Evolutionary conservation across 176 grass and related monocot genomes (phyloP), one percentile per base, ranked within the genome.

Genomic region (Oryza meyeriana): DNA sequence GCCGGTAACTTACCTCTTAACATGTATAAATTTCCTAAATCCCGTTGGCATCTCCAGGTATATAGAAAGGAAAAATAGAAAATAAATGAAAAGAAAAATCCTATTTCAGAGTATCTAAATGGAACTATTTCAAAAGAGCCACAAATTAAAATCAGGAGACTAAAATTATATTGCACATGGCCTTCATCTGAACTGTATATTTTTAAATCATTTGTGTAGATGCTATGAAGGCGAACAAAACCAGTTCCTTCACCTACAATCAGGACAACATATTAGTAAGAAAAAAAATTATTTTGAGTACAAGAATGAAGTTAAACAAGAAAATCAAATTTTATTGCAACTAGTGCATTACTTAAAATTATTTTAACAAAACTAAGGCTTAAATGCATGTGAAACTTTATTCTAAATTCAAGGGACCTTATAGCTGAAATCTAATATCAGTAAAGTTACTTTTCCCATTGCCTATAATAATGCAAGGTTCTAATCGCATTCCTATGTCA

Each of bases 201-300:
- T 36, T 36, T 36, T 36, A 4, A 73, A 98, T 98, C 95, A 72
- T 98, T 92, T 41, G 92, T 94, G 63, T 94, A 94, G 35, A 92
- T 98, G 77, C 95, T 98, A 94, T 94, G 92, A 78, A 94, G 95
- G 36, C 95, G 95, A 93, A 98, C 91, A 74, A 98, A 86, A 65
- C 95, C 95, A 74, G 95, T 92, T 71, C 95, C 95, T 85, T 94
- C 95, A 83, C 95, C 95, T 98, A 84, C 67, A 85, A 40, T 83
- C 39, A 71, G 48, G 12, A 83, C 34, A 45, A 20, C 41, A 32
- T 42, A 6, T 66, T 48, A 26, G 32, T 85, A 11, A 88, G 25
- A 52, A 76, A 50, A 41, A 69, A 18, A 44, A 12, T 26, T 11
- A 61, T 34, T 6, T 34, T 4, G 38, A 80, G 29, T 62, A 61